Evolutionary conservation across 106 monocot species (phyloP).

Genomic region (Acanthochlamys bracteata): DNA sequence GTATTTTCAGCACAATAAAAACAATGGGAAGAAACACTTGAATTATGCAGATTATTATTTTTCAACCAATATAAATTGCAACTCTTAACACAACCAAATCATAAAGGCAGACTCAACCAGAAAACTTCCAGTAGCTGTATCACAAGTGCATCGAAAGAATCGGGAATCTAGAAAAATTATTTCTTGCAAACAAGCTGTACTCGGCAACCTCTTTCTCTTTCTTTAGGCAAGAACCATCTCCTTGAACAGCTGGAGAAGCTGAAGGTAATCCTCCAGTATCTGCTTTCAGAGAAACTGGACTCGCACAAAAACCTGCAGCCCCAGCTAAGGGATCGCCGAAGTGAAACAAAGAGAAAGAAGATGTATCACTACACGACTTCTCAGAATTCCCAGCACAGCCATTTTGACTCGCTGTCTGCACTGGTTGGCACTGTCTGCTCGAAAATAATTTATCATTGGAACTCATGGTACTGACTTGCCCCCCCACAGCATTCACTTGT

Average conservation of each 20-base stretch:
- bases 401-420: slow-evolving; percentile 6
- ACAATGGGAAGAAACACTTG: no score
- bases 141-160: slow-evolving; percentile 46
- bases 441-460: slow-evolving; percentile 10
- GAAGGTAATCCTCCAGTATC: slow-evolving; percentile 6
- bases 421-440: slow-evolving; percentile 5
- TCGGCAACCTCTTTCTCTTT: slow-evolving; percentile 45
- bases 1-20: no score
- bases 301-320: slow-evolving; percentile 17
- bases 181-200: slow-evolving; percentile 73
- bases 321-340: slow-evolving; percentile 59
- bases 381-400: slow-evolving; percentile 3
- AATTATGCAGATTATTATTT: no score
- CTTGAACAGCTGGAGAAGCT: slow-evolving; percentile 6
- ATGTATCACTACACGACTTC: slow-evolving; percentile 10
- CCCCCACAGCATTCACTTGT: slow-evolving; percentile 1
- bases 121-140: slow-evolving; percentile 6
- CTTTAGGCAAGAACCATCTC: slow-evolving; percentile 24
- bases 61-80: no score
- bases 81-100: no score
- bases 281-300: slow-evolving; percentile 16
- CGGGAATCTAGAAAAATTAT: slow-evolving; percentile 43
- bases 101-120: neutral
- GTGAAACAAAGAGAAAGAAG: slow-evolving; percentile 88
- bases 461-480: neutral